A percentile compares a stretch with the other conserved stretches of the same genome.
Conservation (phyloP, 257 asterid genomes). For the Lithospermum erythrorhizon region DNA sequence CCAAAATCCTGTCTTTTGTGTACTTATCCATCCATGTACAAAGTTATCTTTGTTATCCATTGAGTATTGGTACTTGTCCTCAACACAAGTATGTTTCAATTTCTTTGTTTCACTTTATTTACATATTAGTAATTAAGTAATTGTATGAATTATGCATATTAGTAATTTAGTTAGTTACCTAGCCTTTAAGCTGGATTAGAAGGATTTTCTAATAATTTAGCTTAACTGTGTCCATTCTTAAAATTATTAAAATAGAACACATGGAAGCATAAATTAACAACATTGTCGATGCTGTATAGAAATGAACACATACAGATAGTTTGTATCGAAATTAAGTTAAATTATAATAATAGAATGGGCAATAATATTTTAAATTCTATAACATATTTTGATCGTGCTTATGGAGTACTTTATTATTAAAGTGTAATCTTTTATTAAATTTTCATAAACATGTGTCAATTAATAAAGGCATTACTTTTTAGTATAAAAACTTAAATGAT, state of each 20-base stretch:
- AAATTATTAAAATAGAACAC: constrained; percentile 9
- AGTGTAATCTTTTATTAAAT: no score
- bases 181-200: constrained; percentile 13
- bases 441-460: no score
- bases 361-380: no score
- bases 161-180: constrained; percentile 7
- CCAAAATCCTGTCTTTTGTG: constrained; percentile 45
- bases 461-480: no score
- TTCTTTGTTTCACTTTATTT: neutral
- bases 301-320: constrained; percentile 9
- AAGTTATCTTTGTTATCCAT: constrained; percentile 38
- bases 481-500: no score
- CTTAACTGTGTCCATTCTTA: constrained; percentile 11
- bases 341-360: no score
- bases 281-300: no score
- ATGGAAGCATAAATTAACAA: no score
- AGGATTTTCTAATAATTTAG: constrained; percentile 15
- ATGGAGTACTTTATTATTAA: no score
- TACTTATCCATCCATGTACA: constrained; percentile 51
- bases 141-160: no score
- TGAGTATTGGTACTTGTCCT: constrained; percentile 51
- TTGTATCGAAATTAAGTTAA: no score
- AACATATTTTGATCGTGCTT: no score
- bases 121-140: neutral
- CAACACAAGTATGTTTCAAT: constrained; percentile 29